Evolutionary conservation across 108 stramenopile species (phyloP), one percentile per base, ranked within the genome.

Genomic region (Cyclostephanos tholiformis): DNA sequence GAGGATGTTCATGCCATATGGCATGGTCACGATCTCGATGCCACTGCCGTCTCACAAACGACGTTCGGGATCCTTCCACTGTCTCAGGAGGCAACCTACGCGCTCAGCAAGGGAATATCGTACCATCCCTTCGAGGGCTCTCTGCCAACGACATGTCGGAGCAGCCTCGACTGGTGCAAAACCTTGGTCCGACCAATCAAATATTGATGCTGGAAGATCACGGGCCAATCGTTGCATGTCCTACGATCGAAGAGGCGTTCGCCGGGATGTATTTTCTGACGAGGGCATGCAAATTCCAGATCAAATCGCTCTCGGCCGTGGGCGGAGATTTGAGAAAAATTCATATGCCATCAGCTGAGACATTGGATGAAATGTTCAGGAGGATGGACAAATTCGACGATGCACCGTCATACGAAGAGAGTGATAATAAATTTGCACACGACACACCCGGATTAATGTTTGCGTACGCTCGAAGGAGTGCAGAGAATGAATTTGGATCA

Each of bases 351-450:
- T 51, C 65, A 20, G 71, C 65, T 30, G 49, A 58, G 20, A 67
- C 71, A 22, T 35, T 69, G 43, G 26, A 69, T 41, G 81, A 77
- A 51, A 82, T 82, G 59, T 44, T 70, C 17, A 23, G 68, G 23
- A 52, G 81, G 16, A 75, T 75, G 76, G 66, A 77, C 16, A 82
- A 77, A 11, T 82, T 82, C 68, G 81, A 82, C 32, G 81, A 82
- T 23, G 66, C 78, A 30, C 78, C 78, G 30, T 76, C 67, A 29
- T 8, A 30, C 20, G 22, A 17, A 39, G 23, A 64, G 44, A 19
- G 50, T 23, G 39, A 27, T 13, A 52, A 19, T 13, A 29, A 53
- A 51, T 51, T 32, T 11, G 66, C 19, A 29, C 52, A 69, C 36
- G 74, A 75, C 63, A 75, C 74, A 16, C 48, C 75, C 7, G 80